Base-by-base conservation (phyloP, 345 rosid genomes). In the Fremontodendron californicum region DNA sequence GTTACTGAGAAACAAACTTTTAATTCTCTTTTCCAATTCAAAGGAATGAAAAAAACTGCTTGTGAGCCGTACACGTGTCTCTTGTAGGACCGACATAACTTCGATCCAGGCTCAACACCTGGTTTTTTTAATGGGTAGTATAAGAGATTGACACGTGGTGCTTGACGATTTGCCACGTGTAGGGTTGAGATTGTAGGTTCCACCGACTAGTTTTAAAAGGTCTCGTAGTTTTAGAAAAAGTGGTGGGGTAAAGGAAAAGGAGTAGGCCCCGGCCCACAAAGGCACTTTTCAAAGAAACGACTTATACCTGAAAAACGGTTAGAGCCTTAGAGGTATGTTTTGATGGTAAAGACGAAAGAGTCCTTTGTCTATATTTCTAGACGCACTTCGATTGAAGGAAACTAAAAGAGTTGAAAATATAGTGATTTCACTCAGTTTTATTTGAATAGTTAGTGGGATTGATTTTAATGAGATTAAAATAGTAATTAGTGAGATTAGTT, bases 291-390 rank as follows among this genome's bases (percentile, higher is more conserved):
- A 23, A 63, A 29, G 31, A 78, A 60, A 71, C 51, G 76, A 74
- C 82, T 25, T n/a, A 3, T 74, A 67, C 82, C 80, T 25, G 43
- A 60, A 71, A 71, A 73, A 75, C 76, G 80, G 83, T 66, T 71
- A 23, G 12, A 10, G 35, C 72, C 65, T 66, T 71, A 23, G 12
- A 10, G 35, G 75, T 71, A 27, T 6, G 33, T 62, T 12, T 2
- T 3, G 23, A 45, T 23, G n/a, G 77, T 45, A 23, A 52, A n/a
- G n/a, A n/a, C n/a, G n/a, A n/a, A n/a, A 35, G 18, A 33, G 19
- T n/a, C 18, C 40, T 70, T 18, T 40, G 60, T 43, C 6, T 67
- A 0, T 13, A 19, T 40, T 35, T 35, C 13, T 35, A 9, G 4
- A 62, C 8, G 37, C 37, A 18, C 43, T 43, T 43, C 15, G 13